Evolutionary conservation across 2,329 filamentous ascomycete genomes (phyloP), one percentile per base, ranked within the genome.

Genomic region (Huntiella omanensis): DNA sequence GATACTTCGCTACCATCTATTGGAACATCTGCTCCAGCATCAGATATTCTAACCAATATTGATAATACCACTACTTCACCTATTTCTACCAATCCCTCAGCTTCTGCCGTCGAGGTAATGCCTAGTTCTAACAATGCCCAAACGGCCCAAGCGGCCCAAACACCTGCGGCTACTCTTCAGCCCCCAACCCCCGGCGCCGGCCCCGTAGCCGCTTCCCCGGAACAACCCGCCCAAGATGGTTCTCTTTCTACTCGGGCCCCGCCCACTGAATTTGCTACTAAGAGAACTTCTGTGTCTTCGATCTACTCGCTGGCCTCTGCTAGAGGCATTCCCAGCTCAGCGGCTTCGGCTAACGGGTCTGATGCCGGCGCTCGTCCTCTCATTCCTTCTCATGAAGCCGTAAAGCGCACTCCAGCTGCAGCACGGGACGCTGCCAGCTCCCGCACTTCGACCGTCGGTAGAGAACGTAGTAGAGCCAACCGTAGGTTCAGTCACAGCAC

Each of bases 401-500:
- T 22, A 28, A 49, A 47, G 40, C 44, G 48, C 10, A 7, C 44
- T 17, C 33, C 44, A n/a, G 37, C 34, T 12, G 19, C 33, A 44
- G n/a, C 19, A 38, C 19, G 22, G 37, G 32, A 50, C 37, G 33
- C 13, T 16, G 32, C 6, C 4, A 39, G 28, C 34, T 49, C 62
- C 47, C 65, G 69, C 38, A 53, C 65, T 11, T 68, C 69, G 49
- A 68, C 68, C 7, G 68, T 69, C 46, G 64, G 48, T n/a, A 41
- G 71, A 52, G 81, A 80, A 40, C 73, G 80, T 38, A 84, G 83
- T 56, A 69, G 72, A 55, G 75, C 69, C 15, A 81, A 83, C 58
- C 70, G 85, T 51, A 73, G 85, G 50, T 78, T 91, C 54, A 92
- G 85, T 56, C 80, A 76, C 17, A 91, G 83, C 60, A 87, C 82